These are phyloP conservation scores for Jaenimonas drosophilae DNA, from an alignment of 208 protist species.

Conservation along the genomic window DNA sequence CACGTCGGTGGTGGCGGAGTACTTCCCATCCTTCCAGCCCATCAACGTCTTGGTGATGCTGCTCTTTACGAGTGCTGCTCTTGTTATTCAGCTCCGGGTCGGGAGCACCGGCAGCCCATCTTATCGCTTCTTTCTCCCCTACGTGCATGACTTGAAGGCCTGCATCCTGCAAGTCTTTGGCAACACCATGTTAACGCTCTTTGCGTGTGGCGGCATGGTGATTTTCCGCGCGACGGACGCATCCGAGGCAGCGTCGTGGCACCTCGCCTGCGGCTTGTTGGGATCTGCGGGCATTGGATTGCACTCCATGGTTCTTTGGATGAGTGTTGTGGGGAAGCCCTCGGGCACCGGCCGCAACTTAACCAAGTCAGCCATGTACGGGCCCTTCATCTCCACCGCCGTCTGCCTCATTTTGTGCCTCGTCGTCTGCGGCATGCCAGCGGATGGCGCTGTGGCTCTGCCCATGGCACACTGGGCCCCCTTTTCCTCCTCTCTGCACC, in stretches of 20 bases:
- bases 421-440: slow-evolving; percentile 5
- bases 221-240: slow-evolving; percentile 14
- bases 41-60: background rate
- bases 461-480: no score
- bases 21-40: background rate
- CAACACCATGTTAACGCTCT: slow-evolving; percentile 19
- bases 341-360: background rate
- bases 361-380: no score
- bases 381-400: background rate
- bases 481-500: no score
- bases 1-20: slow-evolving; percentile 15
- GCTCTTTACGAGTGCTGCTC: background rate
- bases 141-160: slow-evolving; percentile 13
- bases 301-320: slow-evolving; percentile 27
- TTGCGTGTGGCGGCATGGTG: slow-evolving; percentile 21
- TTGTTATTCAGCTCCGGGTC: slow-evolving; percentile 9
- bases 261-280: slow-evolving; percentile 34
- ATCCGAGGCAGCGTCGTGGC: slow-evolving; percentile 31
- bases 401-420: background rate
- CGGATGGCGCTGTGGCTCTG: no score
- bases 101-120: slow-evolving; percentile 10
- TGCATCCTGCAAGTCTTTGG: slow-evolving; percentile 37
- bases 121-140: slow-evolving; percentile 13
- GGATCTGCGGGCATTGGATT: slow-evolving; percentile 28
- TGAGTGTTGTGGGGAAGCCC: background rate